These are phyloP conservation scores for Zalaria obscura DNA, from an alignment of 2,329 filamentous ascomycete genomes.

Conservation along the genomic window DNA sequence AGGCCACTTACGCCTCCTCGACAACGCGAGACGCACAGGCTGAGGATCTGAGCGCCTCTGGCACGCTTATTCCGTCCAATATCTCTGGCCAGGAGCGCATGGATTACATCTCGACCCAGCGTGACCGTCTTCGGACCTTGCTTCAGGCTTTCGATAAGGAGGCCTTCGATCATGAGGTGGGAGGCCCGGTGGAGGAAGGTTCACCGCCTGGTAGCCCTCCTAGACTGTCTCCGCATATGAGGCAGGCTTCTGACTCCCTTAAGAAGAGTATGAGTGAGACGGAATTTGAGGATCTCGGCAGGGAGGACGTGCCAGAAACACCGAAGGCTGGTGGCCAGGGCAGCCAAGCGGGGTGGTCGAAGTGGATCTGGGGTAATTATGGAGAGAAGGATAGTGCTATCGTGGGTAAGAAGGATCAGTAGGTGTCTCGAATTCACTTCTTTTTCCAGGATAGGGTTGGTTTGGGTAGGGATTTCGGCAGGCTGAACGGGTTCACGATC, in stretches of 20 bases:
- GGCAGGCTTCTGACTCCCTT: constrained; percentile 29
- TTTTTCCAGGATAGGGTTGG: too few species aligned
- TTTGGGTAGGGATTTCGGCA: too few species aligned
- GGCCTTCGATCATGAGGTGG: constrained; percentile 31
- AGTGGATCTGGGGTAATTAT: constrained; percentile 22
- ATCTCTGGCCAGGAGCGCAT: constrained; percentile 57
- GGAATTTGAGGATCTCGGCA: constrained; percentile 54
- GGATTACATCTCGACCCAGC: constrained; percentile 63
- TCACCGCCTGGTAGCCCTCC: constrained; percentile 10
- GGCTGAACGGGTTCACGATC: too few species aligned
- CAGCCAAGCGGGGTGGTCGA: constrained; percentile 15
- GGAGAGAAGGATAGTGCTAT: constrained; percentile 20
- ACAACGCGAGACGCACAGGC: constrained; percentile 24
- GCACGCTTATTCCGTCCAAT: constrained; percentile 55
- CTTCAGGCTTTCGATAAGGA: constrained; percentile 69
- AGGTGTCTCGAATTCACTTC: neutral
- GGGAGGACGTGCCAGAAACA: constrained; percentile 17
- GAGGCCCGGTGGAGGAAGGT: constrained; percentile 10
- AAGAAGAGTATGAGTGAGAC: constrained; percentile 74
- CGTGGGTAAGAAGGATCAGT: constrained; percentile 16
- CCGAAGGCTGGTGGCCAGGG: constrained; percentile 3
- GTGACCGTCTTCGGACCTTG: constrained; percentile 60
- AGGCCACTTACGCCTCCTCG: constrained; percentile 17
- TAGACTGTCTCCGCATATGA: constrained; percentile 9
- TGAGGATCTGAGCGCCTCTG: constrained; percentile 40